These are phyloP conservation scores for Podospora pseudoanserina DNA, from an alignment of 495 filamentous ascomycete species.

Conservation along the genomic window DNA sequence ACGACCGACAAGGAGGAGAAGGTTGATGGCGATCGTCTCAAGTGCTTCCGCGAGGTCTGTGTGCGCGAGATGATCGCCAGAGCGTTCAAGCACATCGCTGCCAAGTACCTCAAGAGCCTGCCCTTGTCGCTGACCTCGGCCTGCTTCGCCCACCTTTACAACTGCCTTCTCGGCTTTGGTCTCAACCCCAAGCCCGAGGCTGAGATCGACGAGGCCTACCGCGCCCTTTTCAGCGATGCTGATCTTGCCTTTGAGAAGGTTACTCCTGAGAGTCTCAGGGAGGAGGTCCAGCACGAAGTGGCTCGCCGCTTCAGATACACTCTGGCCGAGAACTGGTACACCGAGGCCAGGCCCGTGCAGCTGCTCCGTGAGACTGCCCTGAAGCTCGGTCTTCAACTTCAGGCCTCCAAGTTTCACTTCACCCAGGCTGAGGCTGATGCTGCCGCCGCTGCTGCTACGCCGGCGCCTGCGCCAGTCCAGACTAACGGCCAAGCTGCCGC, in stretches of 20 bases:
- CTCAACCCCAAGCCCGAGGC: constrained; percentile 73
- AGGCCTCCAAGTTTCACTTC: constrained; percentile 78
- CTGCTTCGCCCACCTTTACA: constrained; percentile 83
- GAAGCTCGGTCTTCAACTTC: constrained; percentile 88
- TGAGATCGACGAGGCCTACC: constrained; percentile 70
- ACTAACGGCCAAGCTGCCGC: constrained; percentile 34
- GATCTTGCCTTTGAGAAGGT: constrained; percentile 77
- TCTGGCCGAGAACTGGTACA: constrained; percentile 64
- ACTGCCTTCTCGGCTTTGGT: constrained; percentile 81
- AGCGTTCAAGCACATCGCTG: constrained; percentile 88
- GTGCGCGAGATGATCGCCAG: constrained; percentile 91
- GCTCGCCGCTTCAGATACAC: constrained; percentile 68
- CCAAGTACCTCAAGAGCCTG: constrained; percentile 74
- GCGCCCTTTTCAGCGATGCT: constrained; percentile 71
- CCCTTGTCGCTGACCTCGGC: constrained; percentile 70
- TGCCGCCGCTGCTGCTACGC: constrained; percentile 24
- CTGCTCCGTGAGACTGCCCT: constrained; percentile 83
- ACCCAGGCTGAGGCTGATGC: constrained; percentile 33
- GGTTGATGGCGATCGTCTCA: constrained; percentile 60
- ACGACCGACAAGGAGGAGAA: too few relatives aligned
- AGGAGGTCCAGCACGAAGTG: constrained; percentile 69
- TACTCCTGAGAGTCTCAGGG: constrained; percentile 65
- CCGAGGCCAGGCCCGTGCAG: constrained; percentile 67
- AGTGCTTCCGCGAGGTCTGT: constrained; percentile 70
- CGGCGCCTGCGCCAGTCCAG: constrained; percentile 13